phyloP scores from a whole-genome alignment of 1,284 basidiomycete species.

The Phlebopus sp. region DNA sequence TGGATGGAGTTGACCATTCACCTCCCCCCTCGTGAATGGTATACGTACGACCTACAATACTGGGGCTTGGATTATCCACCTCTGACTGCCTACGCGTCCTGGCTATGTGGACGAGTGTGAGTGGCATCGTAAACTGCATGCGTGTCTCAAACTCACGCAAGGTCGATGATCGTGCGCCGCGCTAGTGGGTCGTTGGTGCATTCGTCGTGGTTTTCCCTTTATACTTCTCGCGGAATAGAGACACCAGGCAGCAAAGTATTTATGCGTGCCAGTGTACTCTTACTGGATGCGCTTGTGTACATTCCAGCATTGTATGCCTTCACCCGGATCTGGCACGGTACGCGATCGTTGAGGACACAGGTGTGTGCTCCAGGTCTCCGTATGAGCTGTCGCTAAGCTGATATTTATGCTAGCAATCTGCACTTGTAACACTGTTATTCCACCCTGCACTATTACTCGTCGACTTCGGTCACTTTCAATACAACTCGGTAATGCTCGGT shows the following conservation, averaged over 20 bases:
- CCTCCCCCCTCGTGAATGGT: conserved; percentile 76
- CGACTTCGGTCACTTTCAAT: conserved; percentile 94
- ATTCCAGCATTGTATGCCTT: conserved; percentile 72
- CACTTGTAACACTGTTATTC: conserved; percentile 71
- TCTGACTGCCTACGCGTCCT: conserved; percentile 84
- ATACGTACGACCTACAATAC: conserved; percentile 81
- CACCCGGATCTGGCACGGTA: conserved; percentile 57
- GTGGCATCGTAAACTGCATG: conserved; percentile 24
- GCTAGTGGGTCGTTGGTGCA: conserved; percentile 66
- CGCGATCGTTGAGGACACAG: conserved; percentile 69
- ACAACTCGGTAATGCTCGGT: conserved; percentile 90
- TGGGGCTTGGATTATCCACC: conserved; percentile 96
- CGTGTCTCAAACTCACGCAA: conserved; percentile 1
- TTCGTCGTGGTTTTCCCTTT: conserved; percentile 72
- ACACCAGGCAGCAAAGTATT: conserved; percentile 64
- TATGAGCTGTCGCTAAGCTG: background rate
- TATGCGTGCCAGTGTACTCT: conserved; percentile 79
- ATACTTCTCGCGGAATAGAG: conserved; percentile 77
- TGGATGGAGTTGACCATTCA: conserved; percentile 91
- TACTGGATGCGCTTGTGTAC: conserved; percentile 71
- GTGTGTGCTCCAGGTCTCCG: conserved; percentile 37
- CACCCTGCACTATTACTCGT: conserved; percentile 84
- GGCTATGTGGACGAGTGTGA: conserved; percentile 69
- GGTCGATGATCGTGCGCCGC: conserved; percentile 5
- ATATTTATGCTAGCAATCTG: conserved; percentile 52